Base-by-base conservation (phyloP, 345 rosid genomes). In the Crucihimalaya himalaica region DNA sequence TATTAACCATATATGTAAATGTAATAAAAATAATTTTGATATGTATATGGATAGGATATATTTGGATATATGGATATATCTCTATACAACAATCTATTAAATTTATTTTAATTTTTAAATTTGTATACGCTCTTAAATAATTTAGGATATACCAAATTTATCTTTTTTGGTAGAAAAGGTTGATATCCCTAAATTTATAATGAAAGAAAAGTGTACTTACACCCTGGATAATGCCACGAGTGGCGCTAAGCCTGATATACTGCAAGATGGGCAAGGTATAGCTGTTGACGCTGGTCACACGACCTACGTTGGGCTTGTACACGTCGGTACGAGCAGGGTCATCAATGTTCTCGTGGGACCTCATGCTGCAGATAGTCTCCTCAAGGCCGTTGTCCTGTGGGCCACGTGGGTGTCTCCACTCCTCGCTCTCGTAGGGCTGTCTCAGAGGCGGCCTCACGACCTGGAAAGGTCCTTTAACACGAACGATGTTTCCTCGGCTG, bases 281-380 rank as follows among this genome's bases (percentile, higher is more conserved):
- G 80, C 91, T 83, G 77, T 88, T 85, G 78, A 85, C 81, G 60
- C 72, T 81, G 66, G 73, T 77, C 31, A 88, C 42, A 68, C 81
- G 88, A 2, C 95, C 97, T 3, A 83, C 85, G 48, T 68, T 76
- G 0, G 85, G 93, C 67, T 76, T 77, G 81, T 74, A 89, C 14
- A 86, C 32, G 68, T 91, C 93, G 45, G 90, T 86, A 13, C 83
- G 81, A 18, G 85, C 58, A 1, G 89, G 91, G 51, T 87, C 80
- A 5, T 79, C 90, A 15, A 91, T 84, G 85, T 88, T 87, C 77
- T 86, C 90, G 62, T 43, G 74, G 12, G 84, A 47, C 66, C 82
- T 87, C 87, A 88, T 75, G 73, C 82, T 63, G 86, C 95, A 91
- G 59, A 84, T 25, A 21, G 95, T 91, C 83, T 93, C 96, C 66